Evolutionary conservation across 2,329 filamentous ascomycete species (phyloP).

Genomic region (Metarhizium robertsii): DNA sequence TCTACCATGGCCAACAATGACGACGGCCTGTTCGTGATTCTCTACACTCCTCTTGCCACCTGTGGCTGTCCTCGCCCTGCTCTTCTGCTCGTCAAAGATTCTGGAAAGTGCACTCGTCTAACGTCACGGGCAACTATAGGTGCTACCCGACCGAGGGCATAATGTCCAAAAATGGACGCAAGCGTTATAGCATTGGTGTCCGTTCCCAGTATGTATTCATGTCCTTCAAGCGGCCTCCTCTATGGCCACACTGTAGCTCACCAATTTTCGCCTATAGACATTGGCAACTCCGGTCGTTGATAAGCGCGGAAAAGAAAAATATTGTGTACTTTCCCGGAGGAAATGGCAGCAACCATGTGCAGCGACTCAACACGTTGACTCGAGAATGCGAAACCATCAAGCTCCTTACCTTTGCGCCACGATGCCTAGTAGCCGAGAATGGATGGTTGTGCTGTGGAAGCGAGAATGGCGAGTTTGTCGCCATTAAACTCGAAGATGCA

Average conservation of each 20-base stretch:
- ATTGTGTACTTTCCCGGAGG: constrained; percentile 79
- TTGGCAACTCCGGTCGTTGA: constrained; percentile 83
- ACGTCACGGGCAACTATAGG: constrained; percentile 27
- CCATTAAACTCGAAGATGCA: constrained; percentile 53
- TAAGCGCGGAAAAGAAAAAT: constrained; percentile 69
- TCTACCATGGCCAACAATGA: constrained; percentile 43
- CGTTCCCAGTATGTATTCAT: constrained; percentile 44
- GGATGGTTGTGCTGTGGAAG: constrained; percentile 90
- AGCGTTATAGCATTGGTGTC: constrained; percentile 59
- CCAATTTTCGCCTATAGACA: constrained; percentile 41
- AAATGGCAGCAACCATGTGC: constrained; percentile 53
- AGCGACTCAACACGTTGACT: constrained; percentile 58
- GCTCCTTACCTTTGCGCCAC: constrained; percentile 61
- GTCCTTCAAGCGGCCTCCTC: constrained; percentile 16
- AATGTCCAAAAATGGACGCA: constrained; percentile 50
- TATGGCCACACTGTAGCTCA: background rate
- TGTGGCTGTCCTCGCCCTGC: background rate
- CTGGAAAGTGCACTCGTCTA: background rate
- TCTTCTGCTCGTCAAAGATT: background rate
- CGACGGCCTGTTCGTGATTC: constrained; percentile 36
- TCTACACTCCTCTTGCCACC: background rate
- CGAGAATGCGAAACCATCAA: constrained; percentile 66
- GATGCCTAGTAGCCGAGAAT: constrained; percentile 76
- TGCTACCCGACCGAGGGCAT: constrained; percentile 57
- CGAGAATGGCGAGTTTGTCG: constrained; percentile 77